Base-by-base conservation (phyloP, 1,284 basidiomycete species). In the Tetrapyrgos nigripes region DNA sequence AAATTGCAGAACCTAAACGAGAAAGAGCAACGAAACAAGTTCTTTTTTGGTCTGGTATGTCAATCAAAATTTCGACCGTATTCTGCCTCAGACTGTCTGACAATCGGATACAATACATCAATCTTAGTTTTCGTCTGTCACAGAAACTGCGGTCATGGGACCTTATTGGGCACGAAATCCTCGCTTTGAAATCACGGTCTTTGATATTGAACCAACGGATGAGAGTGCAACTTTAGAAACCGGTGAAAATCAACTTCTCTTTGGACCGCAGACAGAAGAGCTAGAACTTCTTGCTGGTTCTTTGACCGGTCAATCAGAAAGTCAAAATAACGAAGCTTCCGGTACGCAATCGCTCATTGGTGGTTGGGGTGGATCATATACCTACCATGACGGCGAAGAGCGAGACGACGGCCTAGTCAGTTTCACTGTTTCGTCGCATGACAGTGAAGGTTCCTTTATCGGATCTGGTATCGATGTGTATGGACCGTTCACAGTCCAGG, bases 21-120 rank as follows among this genome's bases (percentile, higher is more conserved):
- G 4, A 27, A 50, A 35, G 55, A 57, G 24, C 23, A 28, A 13
- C 49, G 50, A 3, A n/a, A 23, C 8, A 50, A 27, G 17, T 51
- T 19, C 29, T 57, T 50, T 24, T 57, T 45, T 50, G 55, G 55
- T 14, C 26, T 57, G 31, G 55, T 57, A 45, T 19, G 45, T 37
- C 45, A 14, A 4, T n/a, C n/a, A n/a, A n/a, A n/a, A n/a, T n/a
- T n/a, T n/a, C n/a, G n/a, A n/a, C n/a, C n/a, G n/a, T n/a, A n/a
- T n/a, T n/a, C n/a, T n/a, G n/a, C n/a, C n/a, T n/a, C n/a, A n/a
- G n/a, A n/a, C n/a, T n/a, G n/a, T n/a, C n/a, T n/a, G n/a, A n/a
- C n/a, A n/a, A n/a, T n/a, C n/a, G n/a, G n/a, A n/a, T n/a, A n/a
- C n/a, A n/a, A n/a, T n/a, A n/a, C n/a, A n/a, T n/a, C n/a, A 53